These are phyloP conservation scores for Marchantia polymorpha DNA, from an alignment of 225 moss, liverwort and hornwort genomes.

Conservation along the genomic window DNA sequence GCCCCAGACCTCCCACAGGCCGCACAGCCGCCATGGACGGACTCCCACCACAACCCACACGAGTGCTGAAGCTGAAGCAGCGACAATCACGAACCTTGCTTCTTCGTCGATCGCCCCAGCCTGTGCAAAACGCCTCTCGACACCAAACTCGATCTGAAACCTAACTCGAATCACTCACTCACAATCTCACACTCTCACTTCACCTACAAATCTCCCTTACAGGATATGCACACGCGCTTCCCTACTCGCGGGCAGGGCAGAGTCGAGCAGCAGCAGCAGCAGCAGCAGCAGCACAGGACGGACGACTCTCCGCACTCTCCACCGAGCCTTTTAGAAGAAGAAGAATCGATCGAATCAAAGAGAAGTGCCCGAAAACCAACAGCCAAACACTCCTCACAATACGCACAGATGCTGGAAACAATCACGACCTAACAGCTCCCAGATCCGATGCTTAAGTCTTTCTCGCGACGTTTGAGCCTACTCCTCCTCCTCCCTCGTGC, in stretches of 20 bases:
- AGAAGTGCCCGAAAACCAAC: neutral
- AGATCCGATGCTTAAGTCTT: no score
- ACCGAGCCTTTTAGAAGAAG: neutral
- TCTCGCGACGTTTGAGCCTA: no score
- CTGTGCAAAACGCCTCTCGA: neutral
- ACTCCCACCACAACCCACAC: neutral
- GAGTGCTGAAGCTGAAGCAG: neutral
- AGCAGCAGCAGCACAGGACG: no score
- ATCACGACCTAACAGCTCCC: no score
- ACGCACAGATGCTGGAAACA: neutral
- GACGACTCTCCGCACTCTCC: neutral
- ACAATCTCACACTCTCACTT: no score
- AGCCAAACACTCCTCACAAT: neutral
- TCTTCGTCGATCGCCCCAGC: neutral
- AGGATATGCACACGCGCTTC: neutral
- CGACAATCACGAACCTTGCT: neutral
- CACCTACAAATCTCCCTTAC: neutral
- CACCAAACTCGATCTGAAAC: neutral
- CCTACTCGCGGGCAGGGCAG: neutral
- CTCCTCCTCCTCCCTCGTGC: no score
- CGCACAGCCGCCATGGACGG: conserved; percentile 57
- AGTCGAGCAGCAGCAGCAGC: neutral
- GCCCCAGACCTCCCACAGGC: conserved; percentile 33
- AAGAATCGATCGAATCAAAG: neutral
- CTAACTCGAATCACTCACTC: neutral